Base-by-base conservation (phyloP, 129 eudicot genomes). In the Kitagawia praeruptora region DNA sequence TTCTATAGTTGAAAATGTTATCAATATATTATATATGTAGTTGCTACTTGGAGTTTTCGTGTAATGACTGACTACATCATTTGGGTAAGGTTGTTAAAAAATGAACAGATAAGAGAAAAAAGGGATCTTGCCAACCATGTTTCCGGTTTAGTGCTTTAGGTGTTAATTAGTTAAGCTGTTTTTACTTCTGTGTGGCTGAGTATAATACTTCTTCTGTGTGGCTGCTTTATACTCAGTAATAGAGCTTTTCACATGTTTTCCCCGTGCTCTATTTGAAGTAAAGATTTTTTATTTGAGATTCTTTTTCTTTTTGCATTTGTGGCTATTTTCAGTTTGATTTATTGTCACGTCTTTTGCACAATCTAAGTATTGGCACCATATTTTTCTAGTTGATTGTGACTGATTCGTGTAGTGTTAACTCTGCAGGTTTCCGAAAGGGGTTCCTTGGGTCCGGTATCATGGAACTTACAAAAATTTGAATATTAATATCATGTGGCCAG, bases 341-440 rank as follows among this genome's bases (percentile, higher is more conserved):
- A 34, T 47, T 79, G 8, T 2, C 44, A 44, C 54, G 31, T 6
- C 64, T 28, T 45, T 64, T 74, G 48, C n/a, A 56, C 12, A 56
- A 16, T 56, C 31, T 48, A n/a, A 56, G 9, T 21, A 8, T 46
- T 46, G 49, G 49, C 3, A n/a, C 2, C 31, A 64, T 13, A 66
- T 42, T 70, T 58, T 2, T 48, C 34, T 51, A 28, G 37, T 56
- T 25, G 9, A 38, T 63, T 75, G 28, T 39, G 72, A 45, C 41
- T 76, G 37, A 72, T 79, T 79, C 34, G 28, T 40, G 45, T n/a
- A 21, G 74, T 75, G 8, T 63, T 31, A 83, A 51, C 67, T 42
- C 16, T 85, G 81, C 91, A 92, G 97, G 84, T 93, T 88, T 79
- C 98, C 98, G 0, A 86, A 87, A 73, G 93, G 93, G 27, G 90